Evolutionary conservation across 1,284 basidiomycete genomes (phyloP).

Genomic region (Ustilago xerochloae): DNA sequence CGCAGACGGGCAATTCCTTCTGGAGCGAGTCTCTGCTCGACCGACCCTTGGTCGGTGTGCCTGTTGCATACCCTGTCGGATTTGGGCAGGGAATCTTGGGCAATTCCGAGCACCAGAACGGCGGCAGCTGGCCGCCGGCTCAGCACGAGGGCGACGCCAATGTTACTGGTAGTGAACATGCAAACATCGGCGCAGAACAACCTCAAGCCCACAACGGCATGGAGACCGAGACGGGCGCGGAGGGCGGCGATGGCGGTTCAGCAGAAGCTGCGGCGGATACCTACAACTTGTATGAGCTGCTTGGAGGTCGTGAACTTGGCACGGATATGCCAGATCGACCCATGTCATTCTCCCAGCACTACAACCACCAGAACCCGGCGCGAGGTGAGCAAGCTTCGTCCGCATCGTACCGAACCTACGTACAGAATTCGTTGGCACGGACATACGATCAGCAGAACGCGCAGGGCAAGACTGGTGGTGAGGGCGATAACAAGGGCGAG

Average conservation of each 20-base stretch:
- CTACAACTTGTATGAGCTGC: constrained; percentile 44
- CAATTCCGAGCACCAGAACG: constrained; percentile 30
- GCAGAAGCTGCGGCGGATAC: constrained; percentile 29
- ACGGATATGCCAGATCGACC: constrained; percentile 44
- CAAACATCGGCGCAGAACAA: constrained; percentile 2
- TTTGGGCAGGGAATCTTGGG: constrained; percentile 27
- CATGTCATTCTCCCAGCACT: constrained; percentile 54
- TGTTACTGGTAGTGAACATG: not conserved
- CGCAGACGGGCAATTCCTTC: constrained; percentile 37
- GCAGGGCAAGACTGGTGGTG: constrained; percentile 11
- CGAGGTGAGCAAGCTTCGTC: constrained; percentile 40
- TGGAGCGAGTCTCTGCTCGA: constrained; percentile 50
- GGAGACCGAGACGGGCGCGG: constrained; percentile 4
- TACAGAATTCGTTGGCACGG: constrained; percentile 43
- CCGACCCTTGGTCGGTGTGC: constrained; percentile 42
- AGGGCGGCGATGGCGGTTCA: constrained; percentile 4
- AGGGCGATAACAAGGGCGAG: constrained; percentile 8
- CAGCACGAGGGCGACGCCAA: constrained; percentile 14
- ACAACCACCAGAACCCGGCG: constrained; percentile 46
- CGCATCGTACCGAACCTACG: constrained; percentile 38
- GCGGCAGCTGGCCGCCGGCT: constrained; percentile 17
- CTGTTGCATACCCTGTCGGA: constrained; percentile 45
- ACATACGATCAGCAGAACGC: constrained; percentile 45
- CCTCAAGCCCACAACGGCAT: constrained; percentile 11
- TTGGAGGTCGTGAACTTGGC: constrained; percentile 26